Base-by-base conservation (phyloP, 2,329 filamentous ascomycete genomes). In the Paraconiothyrium sp. region DNA sequence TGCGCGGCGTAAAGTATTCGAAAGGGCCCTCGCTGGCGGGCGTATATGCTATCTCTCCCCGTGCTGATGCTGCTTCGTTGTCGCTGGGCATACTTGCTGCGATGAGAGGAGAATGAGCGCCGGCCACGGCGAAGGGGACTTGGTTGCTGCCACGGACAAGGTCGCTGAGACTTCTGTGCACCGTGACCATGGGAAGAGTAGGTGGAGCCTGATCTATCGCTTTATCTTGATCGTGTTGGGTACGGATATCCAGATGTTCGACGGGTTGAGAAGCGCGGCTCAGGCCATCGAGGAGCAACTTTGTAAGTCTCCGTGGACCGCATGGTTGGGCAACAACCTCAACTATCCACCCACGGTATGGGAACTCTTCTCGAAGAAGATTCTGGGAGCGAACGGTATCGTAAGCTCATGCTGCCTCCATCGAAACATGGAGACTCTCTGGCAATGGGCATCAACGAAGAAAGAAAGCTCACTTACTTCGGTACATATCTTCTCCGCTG, bases 321-420 rank as follows among this genome's bases (percentile, higher is more conserved):
- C 72, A 74, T 9, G 72, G 72, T 59, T 74, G 72, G 1, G 71
- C 69, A 5, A 74, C 64, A 5, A 72, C 59, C 46, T 75, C 71
- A 22, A 62, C 60, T 11, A 68, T 63, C 72, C 73, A 75, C 20
- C 69, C 70, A n/a, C 70, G 54, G 34, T 66, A 61, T 44, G 71
- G 64, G 6, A 70, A 68, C n/a, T 72, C 62, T 59, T 63, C 59
- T 11, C 63, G 64, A 6, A 73, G 39, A 13, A 14, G 39, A 22
- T 55, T 55, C 52, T 55, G 27, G n/a, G 13, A 10, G 8, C 24
- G 35, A 13, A 52, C 50, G 14, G 11, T 10, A 47, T 39, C 14
- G 50, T 54, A 9, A 54, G 50, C 50, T 10, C 16, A 20, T n/a
- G 11, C 20, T 41, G 11, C 8, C 13, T 37, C 13, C 5, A 37